Base-by-base conservation (phyloP, 2,329 filamentous ascomycete species). In the Laburnicola sp. region DNA sequence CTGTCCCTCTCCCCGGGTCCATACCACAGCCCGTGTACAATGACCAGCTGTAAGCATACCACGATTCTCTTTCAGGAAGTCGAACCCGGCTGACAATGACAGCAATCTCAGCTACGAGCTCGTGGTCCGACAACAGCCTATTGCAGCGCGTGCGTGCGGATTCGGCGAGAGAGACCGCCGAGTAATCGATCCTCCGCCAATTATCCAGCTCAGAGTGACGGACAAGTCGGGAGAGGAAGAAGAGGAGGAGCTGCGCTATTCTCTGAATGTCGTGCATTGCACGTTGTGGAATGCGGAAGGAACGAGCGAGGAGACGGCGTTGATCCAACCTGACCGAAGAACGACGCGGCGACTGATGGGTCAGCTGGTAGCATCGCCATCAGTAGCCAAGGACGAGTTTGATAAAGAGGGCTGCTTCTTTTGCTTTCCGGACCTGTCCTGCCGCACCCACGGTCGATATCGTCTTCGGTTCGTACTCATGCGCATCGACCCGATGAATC, bases 161-260 rank as follows among this genome's bases (percentile, higher is more conserved):
- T 93, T 91, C 68, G 89, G 89, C 53, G 89, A 93, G 72, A 81
- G 89, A 57, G 89, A 94, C 66, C 83, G 89, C 34, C 82, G 89
- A 55, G 88, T 91, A 11, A 89, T 94, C 56, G 89, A 94, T 65
- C 89, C 89, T 35, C 89, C 89, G 2, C 89, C 89, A 10, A 93
- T 94, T 64, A 82, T 94, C 22, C 85, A 93, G 66, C 81, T 93
- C 40, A 76, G 79, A 26, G 82, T 91, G 49, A 82, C 84, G 45
- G 82, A 86, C 54, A 78, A 82, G 1, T 76, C 74, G 31, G 78
- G 77, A 38, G 61, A 66, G 16, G 68, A 73, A 25, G 78, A 82
- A 8, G 73, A 77, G 35, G 81, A 84, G 39, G 85, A 89, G 56
- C 73, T 88, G 25, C 80, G 82, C 35, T 83, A 86, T 64, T 83